Evolutionary conservation across 1,284 basidiomycete genomes (phyloP).

Genomic region (Taiwanofungus camphoratus): DNA sequence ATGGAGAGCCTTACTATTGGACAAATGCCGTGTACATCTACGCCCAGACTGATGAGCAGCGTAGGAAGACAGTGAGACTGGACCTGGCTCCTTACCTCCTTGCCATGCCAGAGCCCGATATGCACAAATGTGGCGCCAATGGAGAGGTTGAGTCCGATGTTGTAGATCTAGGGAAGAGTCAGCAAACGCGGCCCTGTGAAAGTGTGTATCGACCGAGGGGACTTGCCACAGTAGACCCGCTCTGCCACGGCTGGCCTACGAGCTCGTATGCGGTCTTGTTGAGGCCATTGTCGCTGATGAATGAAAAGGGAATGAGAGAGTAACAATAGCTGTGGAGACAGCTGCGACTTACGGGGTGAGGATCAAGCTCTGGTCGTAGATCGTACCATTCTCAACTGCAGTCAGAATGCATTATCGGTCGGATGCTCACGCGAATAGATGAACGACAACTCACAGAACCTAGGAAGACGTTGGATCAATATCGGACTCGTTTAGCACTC

Average conservation of each 20-base stretch:
- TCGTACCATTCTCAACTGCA: conserved; percentile 27
- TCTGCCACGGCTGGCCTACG: conserved; percentile 9
- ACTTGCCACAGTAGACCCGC: conserved; percentile 2
- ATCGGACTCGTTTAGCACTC: too few relatives aligned
- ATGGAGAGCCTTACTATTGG: too few relatives aligned
- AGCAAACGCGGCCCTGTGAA: conserved; percentile 13
- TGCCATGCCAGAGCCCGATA: conserved; percentile 45
- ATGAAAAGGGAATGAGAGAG: neutral
- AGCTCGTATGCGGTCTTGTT: conserved; percentile 9
- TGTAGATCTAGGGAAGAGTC: conserved; percentile 15
- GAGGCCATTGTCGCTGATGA: conserved; percentile 4
- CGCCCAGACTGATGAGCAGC: too few relatives aligned
- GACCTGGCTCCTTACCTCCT: conserved; percentile 37
- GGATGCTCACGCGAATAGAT: neutral
- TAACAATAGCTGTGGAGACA: neutral
- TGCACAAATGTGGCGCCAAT: conserved; percentile 28
- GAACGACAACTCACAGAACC: neutral
- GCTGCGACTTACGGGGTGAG: conserved; percentile 3
- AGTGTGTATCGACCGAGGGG: neutral
- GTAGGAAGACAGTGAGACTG: too few relatives aligned
- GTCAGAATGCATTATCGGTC: neutral
- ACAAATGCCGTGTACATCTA: too few relatives aligned
- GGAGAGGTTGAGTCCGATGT: conserved; percentile 19
- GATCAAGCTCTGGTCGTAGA: conserved; percentile 30
- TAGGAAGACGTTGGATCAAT: neutral